phyloP scores from a whole-genome alignment of 2,329 filamentous ascomycete genomes.

The Trichothecium sympodiale region DNA sequence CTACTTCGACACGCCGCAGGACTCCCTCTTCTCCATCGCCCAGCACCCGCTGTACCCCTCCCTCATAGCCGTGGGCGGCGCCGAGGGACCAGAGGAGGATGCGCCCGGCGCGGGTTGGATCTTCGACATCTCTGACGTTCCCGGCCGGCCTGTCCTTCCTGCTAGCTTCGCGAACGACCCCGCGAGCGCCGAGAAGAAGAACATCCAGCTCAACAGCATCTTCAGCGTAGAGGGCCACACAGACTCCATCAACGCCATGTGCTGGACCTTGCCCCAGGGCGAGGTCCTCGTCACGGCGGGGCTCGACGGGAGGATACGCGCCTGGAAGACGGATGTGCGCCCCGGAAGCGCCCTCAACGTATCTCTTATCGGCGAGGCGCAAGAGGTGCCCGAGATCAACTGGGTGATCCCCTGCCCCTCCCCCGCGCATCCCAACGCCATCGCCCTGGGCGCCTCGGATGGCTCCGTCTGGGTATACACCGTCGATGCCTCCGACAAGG shows the following conservation, averaged over 20 bases:
- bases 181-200: slow-evolving; percentile 38
- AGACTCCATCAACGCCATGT: slow-evolving; percentile 79
- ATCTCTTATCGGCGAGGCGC: slow-evolving; percentile 61
- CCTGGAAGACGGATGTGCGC: slow-evolving; percentile 46
- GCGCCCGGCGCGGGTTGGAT: slow-evolving; percentile 74
- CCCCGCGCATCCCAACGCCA: slow-evolving; percentile 59
- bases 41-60: slow-evolving; percentile 73
- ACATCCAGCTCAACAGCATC: slow-evolving; percentile 51
- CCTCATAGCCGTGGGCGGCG: slow-evolving; percentile 79
- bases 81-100: slow-evolving; percentile 46
- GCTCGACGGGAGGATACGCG: slow-evolving; percentile 71
- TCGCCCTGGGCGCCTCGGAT: slow-evolving; percentile 82
- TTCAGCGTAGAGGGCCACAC: slow-evolving; percentile 79
- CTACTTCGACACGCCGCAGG: slow-evolving; percentile 82
- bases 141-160: slow-evolving; percentile 58
- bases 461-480: slow-evolving; percentile 94
- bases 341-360: slow-evolving; percentile 35
- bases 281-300: slow-evolving; percentile 81
- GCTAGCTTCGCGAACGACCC: slow-evolving; percentile 60
- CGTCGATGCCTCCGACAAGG: slow-evolving; percentile 54
- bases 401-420: slow-evolving; percentile 74
- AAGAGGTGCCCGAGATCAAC: slow-evolving; percentile 92
- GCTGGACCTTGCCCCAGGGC: slow-evolving; percentile 74
- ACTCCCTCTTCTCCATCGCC: slow-evolving; percentile 90
- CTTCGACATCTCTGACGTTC: slow-evolving; percentile 60